These are phyloP conservation scores for Xylaria sp. DNA, from an alignment of 2,329 filamentous ascomycete species.

Conservation along the genomic window DNA sequence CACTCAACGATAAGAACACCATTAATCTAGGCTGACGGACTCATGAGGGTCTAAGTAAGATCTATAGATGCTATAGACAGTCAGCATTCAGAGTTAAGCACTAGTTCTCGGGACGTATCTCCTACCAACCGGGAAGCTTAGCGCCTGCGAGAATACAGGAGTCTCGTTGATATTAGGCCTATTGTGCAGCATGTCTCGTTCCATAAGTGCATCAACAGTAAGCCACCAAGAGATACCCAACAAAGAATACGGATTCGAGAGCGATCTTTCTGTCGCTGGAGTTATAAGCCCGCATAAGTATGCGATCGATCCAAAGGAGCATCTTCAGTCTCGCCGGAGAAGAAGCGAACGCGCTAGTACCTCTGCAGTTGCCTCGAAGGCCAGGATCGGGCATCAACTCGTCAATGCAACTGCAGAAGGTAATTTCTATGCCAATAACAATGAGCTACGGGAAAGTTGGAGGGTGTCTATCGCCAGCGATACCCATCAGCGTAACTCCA, in stretches of 20 bases:
- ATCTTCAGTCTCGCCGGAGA: not conserved
- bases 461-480: not conserved
- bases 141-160: not conserved
- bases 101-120: not conserved
- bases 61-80: not conserved
- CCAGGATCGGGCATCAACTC: conserved; percentile 19
- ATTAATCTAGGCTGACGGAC: not conserved
- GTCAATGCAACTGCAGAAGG: not conserved
- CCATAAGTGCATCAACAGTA: conserved; percentile 18
- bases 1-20: not conserved
- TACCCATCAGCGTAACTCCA: conserved; percentile 15
- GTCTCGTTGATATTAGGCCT: not conserved
- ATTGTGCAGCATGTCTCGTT: not conserved
- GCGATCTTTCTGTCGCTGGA: not conserved
- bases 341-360: not conserved
- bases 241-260: not conserved
- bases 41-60: not conserved
- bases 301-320: conserved; percentile 1
- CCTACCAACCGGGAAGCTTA: conserved; percentile 4
- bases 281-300: not conserved
- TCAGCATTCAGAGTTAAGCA: not conserved
- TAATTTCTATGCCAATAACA: not conserved
- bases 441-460: not conserved
- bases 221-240: conserved; percentile 5
- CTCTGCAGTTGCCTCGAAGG: not conserved